Evolutionary conservation across 2,329 filamentous ascomycete species (phyloP), one percentile per base, ranked within the genome.

Genomic region (Graphiopsis chlorocephala): DNA sequence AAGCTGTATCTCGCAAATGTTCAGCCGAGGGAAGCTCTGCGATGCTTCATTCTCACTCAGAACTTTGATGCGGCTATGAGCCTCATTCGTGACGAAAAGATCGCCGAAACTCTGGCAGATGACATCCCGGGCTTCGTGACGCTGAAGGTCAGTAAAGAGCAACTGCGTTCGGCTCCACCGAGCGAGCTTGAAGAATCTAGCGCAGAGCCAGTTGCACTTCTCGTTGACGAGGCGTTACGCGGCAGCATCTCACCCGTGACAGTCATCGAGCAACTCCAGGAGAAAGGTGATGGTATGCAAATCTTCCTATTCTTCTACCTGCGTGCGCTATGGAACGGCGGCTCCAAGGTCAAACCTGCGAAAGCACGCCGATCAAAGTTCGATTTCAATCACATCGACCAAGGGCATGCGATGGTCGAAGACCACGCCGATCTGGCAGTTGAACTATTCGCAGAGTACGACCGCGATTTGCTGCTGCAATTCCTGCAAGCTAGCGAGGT

Each of bases 291-390:
- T 5, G 67, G 70, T 2, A 81, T 91, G 59, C 82, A 87, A 59
- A 81, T 92, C 0, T 97, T 96, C 73, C 84, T 96, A 0, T 98
- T 91, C 80, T 96, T 98, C 78, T 99, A 99, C 75, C 84, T 99
- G 26, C 88, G 90, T 14, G 88, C 89, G 0, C 82, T 99, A 2
- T 99, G 94, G 93, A 86, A 84, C 65, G 92, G 91, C 0, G 72
- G 75, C 26, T 74, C 64, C 38, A 63, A 66, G 63, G 31, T 72
- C 72, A 42, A 75, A 67, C 8, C 74, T 66, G 55, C 74, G 73
- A 42, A 52, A 31, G 64, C 66, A 57, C 65, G 63, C n/a, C 65
- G 70, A 14, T 70, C 70, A n/a, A 72, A 70, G 58, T 71, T 68
- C 58, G 68, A 72, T 45, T n/a, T 58, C 23, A 70, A 66, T 47